Evolutionary conservation across 2,329 filamentous ascomycete species (phyloP).

Genomic region (Alternaria infectoria): DNA sequence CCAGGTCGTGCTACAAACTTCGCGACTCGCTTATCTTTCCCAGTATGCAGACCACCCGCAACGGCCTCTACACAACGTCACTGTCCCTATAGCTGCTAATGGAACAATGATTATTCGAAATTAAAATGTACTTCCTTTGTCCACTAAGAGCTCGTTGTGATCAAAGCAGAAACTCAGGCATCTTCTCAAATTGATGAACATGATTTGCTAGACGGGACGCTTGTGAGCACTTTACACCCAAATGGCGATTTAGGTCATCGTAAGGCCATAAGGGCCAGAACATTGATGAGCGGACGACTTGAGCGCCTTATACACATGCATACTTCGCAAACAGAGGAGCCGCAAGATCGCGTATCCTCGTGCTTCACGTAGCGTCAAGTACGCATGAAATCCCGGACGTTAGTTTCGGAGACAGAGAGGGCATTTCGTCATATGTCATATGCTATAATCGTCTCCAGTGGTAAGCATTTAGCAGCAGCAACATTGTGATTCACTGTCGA

Average conservation of each 20-base stretch:
- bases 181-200: background rate
- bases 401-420: background rate
- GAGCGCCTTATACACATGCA: background rate
- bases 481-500: background rate
- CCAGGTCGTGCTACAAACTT: background rate
- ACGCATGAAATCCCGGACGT: background rate
- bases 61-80: background rate
- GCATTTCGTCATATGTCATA: background rate
- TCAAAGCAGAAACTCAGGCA: background rate
- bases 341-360: background rate
- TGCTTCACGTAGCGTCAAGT: background rate
- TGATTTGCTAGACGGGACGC: background rate
- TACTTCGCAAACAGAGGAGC: background rate
- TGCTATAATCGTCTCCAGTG: background rate
- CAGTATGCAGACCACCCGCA: background rate
- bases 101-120: background rate
- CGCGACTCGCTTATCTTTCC: background rate
- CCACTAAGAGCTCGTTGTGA: background rate
- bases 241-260: background rate
- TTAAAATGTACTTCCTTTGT: background rate
- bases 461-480: background rate
- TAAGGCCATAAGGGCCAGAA: background rate
- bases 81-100: background rate
- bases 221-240: background rate
- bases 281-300: background rate